Conservation (phyloP, 371 early-diverging fungal species). For the Phascolomyces articulosus region DNA sequence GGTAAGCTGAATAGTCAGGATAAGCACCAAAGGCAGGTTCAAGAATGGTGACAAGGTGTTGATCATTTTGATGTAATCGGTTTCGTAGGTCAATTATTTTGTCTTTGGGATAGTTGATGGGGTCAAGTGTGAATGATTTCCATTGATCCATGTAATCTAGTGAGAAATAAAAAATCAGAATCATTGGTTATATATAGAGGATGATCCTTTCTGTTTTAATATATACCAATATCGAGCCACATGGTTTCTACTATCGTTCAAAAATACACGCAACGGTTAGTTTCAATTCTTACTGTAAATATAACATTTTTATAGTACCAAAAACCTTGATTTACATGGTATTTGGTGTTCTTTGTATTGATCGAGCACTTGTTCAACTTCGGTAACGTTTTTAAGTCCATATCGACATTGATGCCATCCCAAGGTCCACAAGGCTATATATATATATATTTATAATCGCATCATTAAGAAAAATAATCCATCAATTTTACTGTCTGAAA, state of each 20-base stretch:
- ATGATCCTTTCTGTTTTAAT: not conserved
- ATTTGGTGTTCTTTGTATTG: conserved; percentile 53
- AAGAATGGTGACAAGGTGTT: conserved; percentile 49
- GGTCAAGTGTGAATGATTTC: conserved; percentile 54
- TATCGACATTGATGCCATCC: conserved; percentile 78
- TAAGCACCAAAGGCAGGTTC: conserved; percentile 49
- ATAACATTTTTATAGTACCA: not conserved
- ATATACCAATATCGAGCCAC: conserved; percentile 70
- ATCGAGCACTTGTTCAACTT: conserved; percentile 53
- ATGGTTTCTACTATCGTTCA: conserved; percentile 32
- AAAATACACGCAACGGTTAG: no score
- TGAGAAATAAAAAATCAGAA: not conserved
- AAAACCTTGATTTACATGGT: conserved; percentile 57
- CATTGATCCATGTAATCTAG: conserved; percentile 59
- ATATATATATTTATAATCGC: not conserved
- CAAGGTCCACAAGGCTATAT: conserved; percentile 43
- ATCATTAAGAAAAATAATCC: no score
- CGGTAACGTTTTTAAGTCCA: conserved; percentile 62
- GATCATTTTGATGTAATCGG: conserved; percentile 34
- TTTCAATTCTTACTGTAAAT: no score
- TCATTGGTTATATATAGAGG: no score
- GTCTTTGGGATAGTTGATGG: conserved; percentile 42
- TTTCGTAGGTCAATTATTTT: conserved; percentile 28
- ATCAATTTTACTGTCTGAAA: no score
- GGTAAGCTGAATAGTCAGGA: conserved; percentile 40